Evolutionary conservation across 495 filamentous ascomycete genomes (phyloP), one percentile per base, ranked within the genome.

Genomic region (Filosporella fistucella): DNA sequence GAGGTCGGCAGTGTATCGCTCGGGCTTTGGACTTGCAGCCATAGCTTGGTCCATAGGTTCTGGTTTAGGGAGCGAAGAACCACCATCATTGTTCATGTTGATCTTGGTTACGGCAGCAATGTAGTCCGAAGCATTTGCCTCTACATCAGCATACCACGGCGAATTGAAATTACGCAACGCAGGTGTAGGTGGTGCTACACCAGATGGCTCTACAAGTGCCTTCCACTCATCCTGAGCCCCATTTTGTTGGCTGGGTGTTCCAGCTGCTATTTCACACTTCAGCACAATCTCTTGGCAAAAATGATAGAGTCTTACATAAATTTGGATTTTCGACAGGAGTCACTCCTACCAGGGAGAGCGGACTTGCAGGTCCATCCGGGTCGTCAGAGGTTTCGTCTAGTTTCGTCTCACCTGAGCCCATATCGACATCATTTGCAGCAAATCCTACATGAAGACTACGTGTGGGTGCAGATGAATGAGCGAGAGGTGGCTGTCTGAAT

Each of bases 401-500:
- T n/a, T n/a, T n/a, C n/a, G n/a, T n/a, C n/a, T n/a, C n/a, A n/a
- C n/a, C n/a, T n/a, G n/a, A n/a, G n/a, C n/a, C n/a, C n/a, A n/a
- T n/a, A n/a, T n/a, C n/a, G n/a, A n/a, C 32, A 44, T 49, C 42
- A 18, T 59, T 64, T 38, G 76, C 64, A 11, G 68, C 70, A 55
- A 86, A 85, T 14, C 76, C 81, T 42, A 85, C 77, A 57, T 80
- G 72, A 26, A 56, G 56, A 26, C 50, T 49, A 51, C 28, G 56
- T 5, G 35, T 38, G 45, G 21, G 50, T 51, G 16, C 54, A 49
- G 28, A 54, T 42, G 28, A 49, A 49, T 23, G 51, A 6, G 54
- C 23, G 12, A 20, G 17, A 25, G 30, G n/a, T 3, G 45, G 26
- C 21, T 36, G 26, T 45, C 42, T 18, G 48, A 46, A 20, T 39